Conservation (phyloP, 2,329 filamentous ascomycete species). For the Aspergillus sp. region DNA sequence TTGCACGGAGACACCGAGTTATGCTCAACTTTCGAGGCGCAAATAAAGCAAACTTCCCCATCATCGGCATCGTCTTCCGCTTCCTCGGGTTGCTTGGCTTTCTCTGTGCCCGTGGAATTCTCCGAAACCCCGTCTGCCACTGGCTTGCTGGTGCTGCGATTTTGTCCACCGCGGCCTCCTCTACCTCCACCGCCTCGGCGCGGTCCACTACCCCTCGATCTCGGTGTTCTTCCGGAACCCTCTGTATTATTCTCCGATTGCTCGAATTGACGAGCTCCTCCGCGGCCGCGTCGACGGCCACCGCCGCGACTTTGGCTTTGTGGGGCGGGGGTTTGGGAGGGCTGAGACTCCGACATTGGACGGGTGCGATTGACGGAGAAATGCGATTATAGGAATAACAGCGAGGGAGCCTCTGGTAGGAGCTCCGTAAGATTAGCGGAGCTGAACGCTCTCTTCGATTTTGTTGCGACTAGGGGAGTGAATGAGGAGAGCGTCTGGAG, state of each 20-base stretch:
- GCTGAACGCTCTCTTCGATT: constrained; percentile 7
- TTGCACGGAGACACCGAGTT: constrained; percentile 91
- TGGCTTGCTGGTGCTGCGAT: constrained; percentile 19
- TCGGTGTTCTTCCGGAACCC: constrained; percentile 35
- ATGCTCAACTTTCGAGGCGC: constrained; percentile 85
- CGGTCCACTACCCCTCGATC: constrained; percentile 33
- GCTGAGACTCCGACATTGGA: constrained; percentile 32
- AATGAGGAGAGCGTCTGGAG: constrained; percentile 8
- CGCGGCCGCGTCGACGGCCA: constrained; percentile 41
- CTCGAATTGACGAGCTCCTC: constrained; percentile 33
- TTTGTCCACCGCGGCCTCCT: constrained; percentile 33
- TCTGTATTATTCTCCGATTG: constrained; percentile 28
- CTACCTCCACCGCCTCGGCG: constrained; percentile 28
- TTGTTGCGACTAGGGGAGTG: background rate
- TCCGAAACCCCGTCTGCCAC: constrained; percentile 36
- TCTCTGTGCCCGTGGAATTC: constrained; percentile 38
- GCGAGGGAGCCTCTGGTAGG: background rate
- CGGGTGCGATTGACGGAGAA: constrained; percentile 5
- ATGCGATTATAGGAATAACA: background rate
- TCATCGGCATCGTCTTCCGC: constrained; percentile 56
- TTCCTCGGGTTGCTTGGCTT: constrained; percentile 25
- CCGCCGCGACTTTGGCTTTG: constrained; percentile 44
- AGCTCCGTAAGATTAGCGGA: constrained; percentile 8
- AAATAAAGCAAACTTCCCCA: constrained; percentile 93
- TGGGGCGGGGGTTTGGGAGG: constrained; percentile 23